These are phyloP conservation scores for Yamadazyma blattariae DNA, from an alignment of 1,139 yeast genomes.

Conservation along the genomic window DNA sequence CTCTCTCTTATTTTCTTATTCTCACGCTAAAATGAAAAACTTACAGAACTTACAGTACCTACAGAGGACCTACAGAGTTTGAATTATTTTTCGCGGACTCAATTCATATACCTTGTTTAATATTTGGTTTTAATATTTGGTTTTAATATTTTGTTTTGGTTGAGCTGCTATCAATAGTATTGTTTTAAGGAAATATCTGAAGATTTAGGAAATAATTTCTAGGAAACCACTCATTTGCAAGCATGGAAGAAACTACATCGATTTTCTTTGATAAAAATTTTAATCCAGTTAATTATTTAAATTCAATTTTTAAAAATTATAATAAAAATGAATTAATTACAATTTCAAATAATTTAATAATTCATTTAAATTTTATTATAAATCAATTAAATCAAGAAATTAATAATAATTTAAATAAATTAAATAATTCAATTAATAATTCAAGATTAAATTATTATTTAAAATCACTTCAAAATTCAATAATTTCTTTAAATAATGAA, in stretches of 20 bases:
- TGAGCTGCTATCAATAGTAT: no score
- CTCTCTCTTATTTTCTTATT: no score
- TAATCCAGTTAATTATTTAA: constrained; percentile 34
- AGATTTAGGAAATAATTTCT: no score
- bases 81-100: no score
- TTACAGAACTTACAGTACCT: no score
- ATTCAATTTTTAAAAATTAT: constrained; percentile 32
- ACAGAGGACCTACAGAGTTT: no score
- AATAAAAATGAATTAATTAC: constrained; percentile 25
- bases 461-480: constrained; percentile 56
- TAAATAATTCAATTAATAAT: constrained; percentile 22
- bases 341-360: constrained; percentile 39
- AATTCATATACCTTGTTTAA: background rate
- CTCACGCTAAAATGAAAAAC: no score
- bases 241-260: constrained; percentile 14
- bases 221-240: no score
- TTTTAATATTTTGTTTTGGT: background rate
- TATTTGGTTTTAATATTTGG: background rate
- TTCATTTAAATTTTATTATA: constrained; percentile 62
- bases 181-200: no score
- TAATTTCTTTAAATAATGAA: constrained; percentile 50
- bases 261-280: constrained; percentile 45
- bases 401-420: constrained; percentile 14
- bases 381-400: constrained; percentile 48
- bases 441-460: constrained; percentile 57